Evolutionary conservation across 179 eudicot species (phyloP).

Genomic region (Gypsophila paniculata): DNA sequence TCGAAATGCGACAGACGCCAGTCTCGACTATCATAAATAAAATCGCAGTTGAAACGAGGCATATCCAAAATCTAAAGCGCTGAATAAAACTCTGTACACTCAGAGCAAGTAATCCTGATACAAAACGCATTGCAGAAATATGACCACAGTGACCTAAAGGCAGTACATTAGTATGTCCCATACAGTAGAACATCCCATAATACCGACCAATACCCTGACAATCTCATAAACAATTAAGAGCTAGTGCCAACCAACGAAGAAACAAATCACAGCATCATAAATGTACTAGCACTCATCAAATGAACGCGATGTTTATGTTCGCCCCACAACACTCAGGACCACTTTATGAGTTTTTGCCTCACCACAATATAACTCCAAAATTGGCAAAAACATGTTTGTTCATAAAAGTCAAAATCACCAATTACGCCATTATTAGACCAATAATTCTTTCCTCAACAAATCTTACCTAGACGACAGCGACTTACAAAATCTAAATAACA

Average conservation of each 20-base stretch:
- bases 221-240: constrained; percentile 20
- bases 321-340: constrained; percentile 36
- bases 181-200: constrained; percentile 9
- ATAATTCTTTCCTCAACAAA: constrained; percentile 21
- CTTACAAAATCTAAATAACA: constrained; percentile 18
- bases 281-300: constrained; percentile 26
- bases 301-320: constrained; percentile 29
- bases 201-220: constrained; percentile 15
- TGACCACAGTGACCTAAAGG: constrained; percentile 22
- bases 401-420: constrained; percentile 26
- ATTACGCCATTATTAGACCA: constrained; percentile 26
- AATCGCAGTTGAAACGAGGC: not conserved
- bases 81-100: not conserved
- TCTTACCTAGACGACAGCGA: constrained; percentile 10
- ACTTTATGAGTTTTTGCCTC: constrained; percentile 32
- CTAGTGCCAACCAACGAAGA: constrained; percentile 25
- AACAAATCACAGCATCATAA: constrained; percentile 26
- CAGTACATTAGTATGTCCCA: constrained; percentile 3
- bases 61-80: not conserved
- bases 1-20: not conserved
- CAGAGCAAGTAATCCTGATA: not conserved
- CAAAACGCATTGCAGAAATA: constrained; percentile 15
- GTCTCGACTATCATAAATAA: not conserved
- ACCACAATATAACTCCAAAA: constrained; percentile 15
- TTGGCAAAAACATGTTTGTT: constrained; percentile 32